phyloP scores from a whole-genome alignment of 1,284 basidiomycete species.

The Austropuccinia psidii region DNA sequence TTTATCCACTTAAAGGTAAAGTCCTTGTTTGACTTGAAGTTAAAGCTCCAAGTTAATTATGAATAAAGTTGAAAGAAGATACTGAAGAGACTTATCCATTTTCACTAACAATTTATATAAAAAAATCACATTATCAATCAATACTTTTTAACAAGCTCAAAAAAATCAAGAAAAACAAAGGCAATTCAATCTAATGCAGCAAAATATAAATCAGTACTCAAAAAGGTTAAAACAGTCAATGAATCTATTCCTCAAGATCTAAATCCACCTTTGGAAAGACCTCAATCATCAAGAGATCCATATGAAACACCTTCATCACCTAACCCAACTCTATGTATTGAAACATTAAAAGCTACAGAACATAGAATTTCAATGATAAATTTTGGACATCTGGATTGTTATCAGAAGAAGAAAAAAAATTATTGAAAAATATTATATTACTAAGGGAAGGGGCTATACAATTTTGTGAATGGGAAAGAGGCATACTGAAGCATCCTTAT shows the following conservation, averaged over 20 bases:
- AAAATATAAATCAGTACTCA: neutral
- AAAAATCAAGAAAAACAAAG: no score
- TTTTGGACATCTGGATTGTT: neutral
- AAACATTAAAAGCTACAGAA: neutral
- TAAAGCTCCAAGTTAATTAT: no score
- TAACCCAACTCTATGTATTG: neutral
- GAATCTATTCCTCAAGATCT: neutral
- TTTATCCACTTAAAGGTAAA: no score
- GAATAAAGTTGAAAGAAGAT: no score
- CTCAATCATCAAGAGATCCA: neutral
- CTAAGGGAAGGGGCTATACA: neutral
- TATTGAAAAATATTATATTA: neutral
- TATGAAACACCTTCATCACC: neutral
- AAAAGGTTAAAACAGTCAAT: slow-evolving; percentile 9
- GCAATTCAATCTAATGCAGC: neutral
- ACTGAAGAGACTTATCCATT: no score
- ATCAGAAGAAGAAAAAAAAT: neutral
- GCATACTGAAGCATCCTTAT: slow-evolving; percentile 1
- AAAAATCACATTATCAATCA: no score
- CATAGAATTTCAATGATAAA: neutral
- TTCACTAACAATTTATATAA: no score
- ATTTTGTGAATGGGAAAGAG: neutral
- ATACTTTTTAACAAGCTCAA: no score
- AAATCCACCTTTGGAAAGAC: neutral
- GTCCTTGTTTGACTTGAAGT: no score